phyloP scores from a whole-genome alignment of 306 rosid species.

The Trifolium dubium region DNA sequence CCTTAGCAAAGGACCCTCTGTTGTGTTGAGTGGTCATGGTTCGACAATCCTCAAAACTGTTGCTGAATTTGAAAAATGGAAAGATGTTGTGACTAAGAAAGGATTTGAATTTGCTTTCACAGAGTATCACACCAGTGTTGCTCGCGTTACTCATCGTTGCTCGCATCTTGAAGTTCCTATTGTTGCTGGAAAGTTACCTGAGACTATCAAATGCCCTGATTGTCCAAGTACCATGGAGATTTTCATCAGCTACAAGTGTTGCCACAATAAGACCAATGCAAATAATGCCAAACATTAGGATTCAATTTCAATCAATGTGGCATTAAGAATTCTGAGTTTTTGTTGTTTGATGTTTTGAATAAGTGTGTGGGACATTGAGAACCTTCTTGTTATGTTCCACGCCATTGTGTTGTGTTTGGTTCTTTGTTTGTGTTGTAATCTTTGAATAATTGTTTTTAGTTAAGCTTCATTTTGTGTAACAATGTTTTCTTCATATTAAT shows the following conservation, averaged over 20 bases:
- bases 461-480: no score
- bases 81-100: constrained; percentile 41
- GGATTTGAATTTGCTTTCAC: constrained; percentile 38
- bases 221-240: constrained; percentile 50
- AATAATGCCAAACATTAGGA: neutral
- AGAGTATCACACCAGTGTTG: constrained; percentile 37
- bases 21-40: constrained; percentile 61
- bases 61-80: constrained; percentile 74
- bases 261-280: constrained; percentile 38
- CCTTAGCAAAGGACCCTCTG: constrained; percentile 57
- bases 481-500: no score
- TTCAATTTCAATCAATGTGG: neutral
- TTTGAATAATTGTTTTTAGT: no score
- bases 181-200: constrained; percentile 43
- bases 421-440: neutral
- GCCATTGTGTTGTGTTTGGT: no score
- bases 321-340: neutral
- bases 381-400: neutral
- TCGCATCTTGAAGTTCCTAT: constrained; percentile 45
- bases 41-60: constrained; percentile 49
- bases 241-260: constrained; percentile 48
- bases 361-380: neutral
- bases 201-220: constrained; percentile 45
- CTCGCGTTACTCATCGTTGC: constrained; percentile 34
- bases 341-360: neutral